phyloP scores from a whole-genome alignment of 805 yeast species.

The Yarrowia osloensis region DNA sequence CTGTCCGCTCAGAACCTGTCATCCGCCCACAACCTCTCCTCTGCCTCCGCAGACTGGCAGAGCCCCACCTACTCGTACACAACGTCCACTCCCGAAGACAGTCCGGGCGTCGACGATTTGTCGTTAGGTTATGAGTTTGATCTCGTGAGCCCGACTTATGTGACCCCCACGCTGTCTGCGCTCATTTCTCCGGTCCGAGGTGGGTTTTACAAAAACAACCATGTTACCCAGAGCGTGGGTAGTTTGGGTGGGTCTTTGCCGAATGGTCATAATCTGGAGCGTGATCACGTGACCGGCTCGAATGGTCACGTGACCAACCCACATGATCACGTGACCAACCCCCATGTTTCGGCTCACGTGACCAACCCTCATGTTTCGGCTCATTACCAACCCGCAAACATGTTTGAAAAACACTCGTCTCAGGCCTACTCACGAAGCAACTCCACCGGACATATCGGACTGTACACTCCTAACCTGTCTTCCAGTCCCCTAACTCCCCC shows the following conservation, averaged over 20 bases:
- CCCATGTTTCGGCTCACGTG: no score
- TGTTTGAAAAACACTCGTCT: neutral
- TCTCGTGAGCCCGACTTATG: neutral
- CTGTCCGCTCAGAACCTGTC: neutral
- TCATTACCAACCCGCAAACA: neutral
- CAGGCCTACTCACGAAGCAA: neutral
- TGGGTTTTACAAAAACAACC: neutral
- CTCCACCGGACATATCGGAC: neutral
- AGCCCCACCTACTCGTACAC: constrained; percentile 12
- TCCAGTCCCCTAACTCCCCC: neutral
- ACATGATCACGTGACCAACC: no score
- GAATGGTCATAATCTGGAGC: neutral
- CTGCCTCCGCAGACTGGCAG: neutral
- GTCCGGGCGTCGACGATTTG: neutral
- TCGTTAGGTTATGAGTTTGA: constrained; percentile 17
- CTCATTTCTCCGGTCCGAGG: neutral
- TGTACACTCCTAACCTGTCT: neutral
- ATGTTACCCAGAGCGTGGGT: neutral
- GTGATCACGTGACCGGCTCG: no score
- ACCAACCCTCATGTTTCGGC: neutral
- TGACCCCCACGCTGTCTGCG: neutral
- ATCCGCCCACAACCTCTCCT: neutral
- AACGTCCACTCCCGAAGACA: constrained; percentile 6
- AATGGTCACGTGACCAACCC: no score
- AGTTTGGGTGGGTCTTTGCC: neutral